Percentiles rank a stretch among this genome's conserved stretches.
phyloP scores from a whole-genome alignment of 345 rosid species.

The Kernera saxatilis region DNA sequence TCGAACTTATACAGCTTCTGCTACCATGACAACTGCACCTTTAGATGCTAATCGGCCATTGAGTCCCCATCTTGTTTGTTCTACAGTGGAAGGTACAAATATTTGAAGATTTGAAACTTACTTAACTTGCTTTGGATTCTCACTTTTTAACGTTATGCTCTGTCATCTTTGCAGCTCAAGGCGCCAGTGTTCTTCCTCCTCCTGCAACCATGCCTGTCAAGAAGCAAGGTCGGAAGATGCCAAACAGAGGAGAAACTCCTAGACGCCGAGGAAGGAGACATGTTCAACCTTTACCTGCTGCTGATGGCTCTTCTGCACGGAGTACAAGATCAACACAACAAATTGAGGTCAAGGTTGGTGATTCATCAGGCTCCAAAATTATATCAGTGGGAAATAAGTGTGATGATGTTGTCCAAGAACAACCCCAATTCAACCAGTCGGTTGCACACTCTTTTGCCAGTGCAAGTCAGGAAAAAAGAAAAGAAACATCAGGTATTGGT shows the following conservation, averaged over 20 bases:
- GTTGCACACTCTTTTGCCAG: neutral
- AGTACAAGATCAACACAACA: slow-evolving; percentile 31
- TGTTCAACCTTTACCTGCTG: slow-evolving; percentile 28
- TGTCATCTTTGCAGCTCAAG: slow-evolving; percentile 15
- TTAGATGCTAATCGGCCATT: slow-evolving; percentile 14
- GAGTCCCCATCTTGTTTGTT: slow-evolving; percentile 16
- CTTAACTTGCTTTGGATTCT: slow-evolving; percentile 3
- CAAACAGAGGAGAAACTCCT: slow-evolving; percentile 39
- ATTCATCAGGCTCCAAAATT: slow-evolving; percentile 24
- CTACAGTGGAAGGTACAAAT: slow-evolving; percentile 29
- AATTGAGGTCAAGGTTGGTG: slow-evolving; percentile 27
- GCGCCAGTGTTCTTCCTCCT: slow-evolving; percentile 7
- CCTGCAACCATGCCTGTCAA: slow-evolving; percentile 22
- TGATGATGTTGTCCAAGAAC: slow-evolving; percentile 39
- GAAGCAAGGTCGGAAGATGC: slow-evolving; percentile 43
- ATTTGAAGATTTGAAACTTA: neutral
- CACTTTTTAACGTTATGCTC: neutral
- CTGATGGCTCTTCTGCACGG: slow-evolving; percentile 45
- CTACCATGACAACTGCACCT: slow-evolving; percentile 11
- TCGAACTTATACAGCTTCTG: neutral
- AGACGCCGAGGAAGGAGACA: slow-evolving; percentile 64
- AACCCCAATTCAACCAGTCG: slow-evolving; percentile 9
- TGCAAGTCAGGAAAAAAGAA: slow-evolving; percentile 19
- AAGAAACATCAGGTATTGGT: slow-evolving; percentile 25
- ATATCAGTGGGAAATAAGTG: slow-evolving; percentile 29